Evolutionary conservation across 31 red algal species (phyloP).

Genomic region (Asparagopsis taxiformis): DNA sequence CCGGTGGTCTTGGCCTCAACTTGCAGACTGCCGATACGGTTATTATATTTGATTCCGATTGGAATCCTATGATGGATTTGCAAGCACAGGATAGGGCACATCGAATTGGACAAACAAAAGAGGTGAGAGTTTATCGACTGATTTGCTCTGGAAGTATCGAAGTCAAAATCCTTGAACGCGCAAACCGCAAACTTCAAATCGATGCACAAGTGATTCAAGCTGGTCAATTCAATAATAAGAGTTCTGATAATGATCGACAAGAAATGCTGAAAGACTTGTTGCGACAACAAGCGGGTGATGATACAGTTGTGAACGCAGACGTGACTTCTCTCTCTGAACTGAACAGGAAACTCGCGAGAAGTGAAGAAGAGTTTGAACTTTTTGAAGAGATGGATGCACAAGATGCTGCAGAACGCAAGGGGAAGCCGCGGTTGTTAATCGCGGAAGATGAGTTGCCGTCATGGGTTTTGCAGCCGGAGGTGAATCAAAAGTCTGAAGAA

Average conservation of each 20-base stretch:
- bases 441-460: constrained; percentile 71
- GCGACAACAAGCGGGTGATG: constrained; percentile 60
- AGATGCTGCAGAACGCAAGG: constrained; percentile 9
- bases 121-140: constrained; percentile 86
- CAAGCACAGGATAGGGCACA: constrained; percentile 95
- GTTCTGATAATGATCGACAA: constrained; percentile 79
- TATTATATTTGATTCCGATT: constrained; percentile 93
- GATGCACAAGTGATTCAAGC: constrained; percentile 95
- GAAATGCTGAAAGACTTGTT: constrained; percentile 83
- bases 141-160: constrained; percentile 86
- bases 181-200: constrained; percentile 88
- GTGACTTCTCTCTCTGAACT: constrained; percentile 40
- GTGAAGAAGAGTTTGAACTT: constrained; percentile 77
- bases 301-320: constrained; percentile 41
- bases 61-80: constrained; percentile 94
- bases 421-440: constrained; percentile 28
- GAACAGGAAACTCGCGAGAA: constrained; percentile 74
- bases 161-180: constrained; percentile 85
- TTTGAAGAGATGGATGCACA: constrained; percentile 84
- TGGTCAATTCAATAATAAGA: constrained; percentile 93
- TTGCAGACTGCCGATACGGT: too few species aligned
- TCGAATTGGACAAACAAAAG: constrained; percentile 90
- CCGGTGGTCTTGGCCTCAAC: constrained; percentile 92
- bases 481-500: constrained; percentile 56
- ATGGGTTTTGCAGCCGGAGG: constrained; percentile 79